These are phyloP conservation scores for Chalciporus sphaerocephalus DNA, from an alignment of 768 basidiomycete species.

Conservation along the genomic window DNA sequence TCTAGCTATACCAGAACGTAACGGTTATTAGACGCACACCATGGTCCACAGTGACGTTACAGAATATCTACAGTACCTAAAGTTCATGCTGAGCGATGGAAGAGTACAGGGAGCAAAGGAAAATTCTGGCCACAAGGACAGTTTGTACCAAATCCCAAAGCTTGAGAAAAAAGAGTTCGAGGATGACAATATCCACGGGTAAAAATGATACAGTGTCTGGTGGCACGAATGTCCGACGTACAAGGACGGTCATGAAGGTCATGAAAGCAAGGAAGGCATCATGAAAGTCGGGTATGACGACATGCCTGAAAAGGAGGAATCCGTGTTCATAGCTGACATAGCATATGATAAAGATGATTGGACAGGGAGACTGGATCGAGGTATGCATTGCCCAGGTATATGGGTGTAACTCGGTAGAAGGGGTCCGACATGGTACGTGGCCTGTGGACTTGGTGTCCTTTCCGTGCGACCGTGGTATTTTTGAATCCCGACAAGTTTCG, in stretches of 20 bases:
- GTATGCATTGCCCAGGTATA: constrained; percentile 34
- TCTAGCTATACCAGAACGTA: constrained; percentile 41
- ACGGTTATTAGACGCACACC: constrained; percentile 26
- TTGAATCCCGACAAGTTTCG: constrained; percentile 53
- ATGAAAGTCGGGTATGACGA: constrained; percentile 29
- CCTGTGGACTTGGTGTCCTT: constrained; percentile 25
- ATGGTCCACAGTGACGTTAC: constrained; percentile 27
- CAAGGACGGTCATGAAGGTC: constrained; percentile 26
- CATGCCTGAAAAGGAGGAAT: constrained; percentile 18
- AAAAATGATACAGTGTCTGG: constrained; percentile 22
- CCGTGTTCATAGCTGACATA: constrained; percentile 36
- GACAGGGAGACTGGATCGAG: constrained; percentile 26
- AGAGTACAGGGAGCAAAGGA: constrained; percentile 21
- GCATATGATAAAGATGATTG: constrained; percentile 43
- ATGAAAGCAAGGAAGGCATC: constrained; percentile 34
- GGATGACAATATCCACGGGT: constrained; percentile 30
- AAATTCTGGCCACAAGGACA: constrained; percentile 19
- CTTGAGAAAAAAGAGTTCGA: constrained; percentile 17
- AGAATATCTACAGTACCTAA: constrained; percentile 35
- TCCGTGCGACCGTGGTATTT: constrained; percentile 33
- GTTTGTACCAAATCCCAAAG: constrained; percentile 11
- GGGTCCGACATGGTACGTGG: constrained; percentile 29
- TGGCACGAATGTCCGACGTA: constrained; percentile 18
- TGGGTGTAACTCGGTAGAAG: constrained; percentile 30
- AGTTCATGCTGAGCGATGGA: constrained; percentile 13